phyloP scores from a whole-genome alignment of 768 basidiomycete genomes.

The Mycena albidolilacea region DNA sequence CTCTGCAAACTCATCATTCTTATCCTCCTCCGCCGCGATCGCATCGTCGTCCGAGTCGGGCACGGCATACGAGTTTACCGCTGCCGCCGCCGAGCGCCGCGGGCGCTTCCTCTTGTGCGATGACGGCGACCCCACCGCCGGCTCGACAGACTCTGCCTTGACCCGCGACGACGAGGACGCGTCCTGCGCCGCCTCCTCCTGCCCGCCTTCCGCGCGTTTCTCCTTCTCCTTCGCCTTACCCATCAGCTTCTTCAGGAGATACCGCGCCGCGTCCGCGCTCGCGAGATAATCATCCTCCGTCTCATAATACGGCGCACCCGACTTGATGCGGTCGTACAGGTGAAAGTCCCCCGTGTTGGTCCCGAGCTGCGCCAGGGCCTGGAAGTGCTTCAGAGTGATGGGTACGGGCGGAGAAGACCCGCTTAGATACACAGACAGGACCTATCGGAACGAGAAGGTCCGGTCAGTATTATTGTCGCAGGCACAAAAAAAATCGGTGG shows the following conservation, averaged over 20 bases:
- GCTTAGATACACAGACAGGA: constrained; percentile 23
- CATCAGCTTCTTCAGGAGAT: constrained; percentile 24
- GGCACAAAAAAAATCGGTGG: not conserved
- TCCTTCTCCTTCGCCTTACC: constrained; percentile 40
- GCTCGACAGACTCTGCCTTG: constrained; percentile 43
- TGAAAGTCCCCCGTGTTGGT: constrained; percentile 68
- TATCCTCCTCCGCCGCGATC: constrained; percentile 36
- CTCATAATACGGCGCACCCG: constrained; percentile 77
- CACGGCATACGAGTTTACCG: constrained; percentile 36
- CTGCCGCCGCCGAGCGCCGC: constrained; percentile 37
- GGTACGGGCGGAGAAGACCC: constrained; percentile 60
- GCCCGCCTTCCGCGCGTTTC: constrained; percentile 40
- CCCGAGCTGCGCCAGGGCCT: constrained; percentile 78
- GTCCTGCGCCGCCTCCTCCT: constrained; percentile 3
- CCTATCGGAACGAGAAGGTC: constrained; percentile 4
- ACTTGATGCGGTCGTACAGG: constrained; percentile 74
- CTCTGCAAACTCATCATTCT: constrained; percentile 37
- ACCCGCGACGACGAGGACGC: constrained; percentile 13
- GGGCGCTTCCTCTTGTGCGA: constrained; percentile 32
- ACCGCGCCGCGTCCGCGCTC: constrained; percentile 13
- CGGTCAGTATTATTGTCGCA: constrained; percentile 4
- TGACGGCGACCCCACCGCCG: constrained; percentile 5
- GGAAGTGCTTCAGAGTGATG: constrained; percentile 83
- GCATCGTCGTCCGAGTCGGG: constrained; percentile 43
- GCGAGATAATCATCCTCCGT: constrained; percentile 78